Percentiles rank a stretch among this genome's conserved stretches.
Conservation (phyloP, 768 basidiomycete species). For the Heimioporus sp. region DNA sequence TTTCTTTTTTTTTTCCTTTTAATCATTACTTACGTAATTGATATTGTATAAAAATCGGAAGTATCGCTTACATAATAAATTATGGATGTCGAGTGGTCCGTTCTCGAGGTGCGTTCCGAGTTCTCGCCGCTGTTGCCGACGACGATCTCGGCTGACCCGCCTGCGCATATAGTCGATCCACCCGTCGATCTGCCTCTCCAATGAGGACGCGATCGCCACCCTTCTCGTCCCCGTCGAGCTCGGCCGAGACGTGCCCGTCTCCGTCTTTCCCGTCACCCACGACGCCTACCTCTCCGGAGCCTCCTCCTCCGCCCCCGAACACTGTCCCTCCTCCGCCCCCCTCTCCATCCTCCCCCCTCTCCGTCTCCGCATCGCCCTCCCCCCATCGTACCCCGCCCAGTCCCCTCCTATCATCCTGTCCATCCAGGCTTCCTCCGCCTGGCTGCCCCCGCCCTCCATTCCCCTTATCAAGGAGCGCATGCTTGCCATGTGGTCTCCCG, state of each 20-base stretch:
- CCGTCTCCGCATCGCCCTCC: constrained; percentile 52
- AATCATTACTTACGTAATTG: background rate
- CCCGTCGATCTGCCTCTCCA: constrained; percentile 61
- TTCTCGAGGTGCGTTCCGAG: constrained; percentile 22
- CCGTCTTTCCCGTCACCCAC: constrained; percentile 23
- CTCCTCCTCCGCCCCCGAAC: background rate
- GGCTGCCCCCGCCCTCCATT: constrained; percentile 45
- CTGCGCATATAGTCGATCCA: constrained; percentile 72
- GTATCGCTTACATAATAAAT: constrained; percentile 5
- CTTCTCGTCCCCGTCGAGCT: constrained; percentile 66
- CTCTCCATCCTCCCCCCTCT: constrained; percentile 63
- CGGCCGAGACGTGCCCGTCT: constrained; percentile 38
- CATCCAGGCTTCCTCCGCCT: constrained; percentile 54
- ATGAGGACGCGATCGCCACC: constrained; percentile 28
- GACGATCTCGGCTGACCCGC: constrained; percentile 8
- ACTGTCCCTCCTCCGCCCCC: constrained; percentile 14
- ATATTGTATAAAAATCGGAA: too few relatives aligned
- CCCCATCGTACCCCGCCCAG: constrained; percentile 52
- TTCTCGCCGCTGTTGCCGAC: background rate
- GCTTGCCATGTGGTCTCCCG: constrained; percentile 51
- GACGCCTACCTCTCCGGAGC: too few relatives aligned
- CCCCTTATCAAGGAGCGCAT: constrained; percentile 40
- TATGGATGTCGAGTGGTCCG: constrained; percentile 17
- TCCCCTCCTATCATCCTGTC: constrained; percentile 53
- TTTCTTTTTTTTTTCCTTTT: constrained; percentile 3